Conservation (phyloP, 2,329 filamentous ascomycete species). For the Colletotrichum destructivum region DNA sequence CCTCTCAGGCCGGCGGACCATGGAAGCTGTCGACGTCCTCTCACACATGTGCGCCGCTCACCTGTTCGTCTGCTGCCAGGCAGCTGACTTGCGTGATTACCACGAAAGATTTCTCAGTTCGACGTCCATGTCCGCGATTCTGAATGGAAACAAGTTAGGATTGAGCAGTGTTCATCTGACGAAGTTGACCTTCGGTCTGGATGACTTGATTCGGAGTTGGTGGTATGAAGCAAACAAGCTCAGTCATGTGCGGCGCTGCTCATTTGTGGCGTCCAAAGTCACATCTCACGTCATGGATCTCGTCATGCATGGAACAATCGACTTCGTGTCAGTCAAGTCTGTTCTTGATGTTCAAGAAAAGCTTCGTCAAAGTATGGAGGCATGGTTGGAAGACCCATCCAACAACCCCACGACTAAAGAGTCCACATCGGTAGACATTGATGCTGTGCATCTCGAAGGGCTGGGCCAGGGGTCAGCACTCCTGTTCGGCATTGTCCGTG, state of each 20-base stretch:
- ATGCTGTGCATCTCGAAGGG: constrained; percentile 29
- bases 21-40: constrained; percentile 70
- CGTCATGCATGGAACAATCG: not conserved
- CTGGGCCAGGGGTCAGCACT: constrained; percentile 50
- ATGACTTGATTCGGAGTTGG: constrained; percentile 48
- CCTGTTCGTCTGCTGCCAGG: constrained; percentile 72
- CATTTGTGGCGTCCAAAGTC: constrained; percentile 20
- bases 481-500: constrained; percentile 51
- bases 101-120: constrained; percentile 50
- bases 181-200: constrained; percentile 34
- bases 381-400: constrained; percentile 22
- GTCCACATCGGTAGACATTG: not conserved
- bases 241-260: constrained; percentile 30
- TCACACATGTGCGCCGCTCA: constrained; percentile 69
- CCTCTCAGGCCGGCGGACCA: constrained; percentile 69
- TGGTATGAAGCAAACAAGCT: constrained; percentile 44
- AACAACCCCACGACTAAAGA: constrained; percentile 28
- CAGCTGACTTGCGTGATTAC: constrained; percentile 53
- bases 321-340: not conserved
- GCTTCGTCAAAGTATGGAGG: constrained; percentile 26
- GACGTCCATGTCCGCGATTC: not conserved
- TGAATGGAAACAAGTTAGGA: constrained; percentile 18
- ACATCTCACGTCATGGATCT: constrained; percentile 27
- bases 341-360: constrained; percentile 2
- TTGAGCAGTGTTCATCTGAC: constrained; percentile 40